Base-by-base conservation (phyloP, 495 filamentous ascomycete species). In the Annulohypoxylon maeteangense region DNA sequence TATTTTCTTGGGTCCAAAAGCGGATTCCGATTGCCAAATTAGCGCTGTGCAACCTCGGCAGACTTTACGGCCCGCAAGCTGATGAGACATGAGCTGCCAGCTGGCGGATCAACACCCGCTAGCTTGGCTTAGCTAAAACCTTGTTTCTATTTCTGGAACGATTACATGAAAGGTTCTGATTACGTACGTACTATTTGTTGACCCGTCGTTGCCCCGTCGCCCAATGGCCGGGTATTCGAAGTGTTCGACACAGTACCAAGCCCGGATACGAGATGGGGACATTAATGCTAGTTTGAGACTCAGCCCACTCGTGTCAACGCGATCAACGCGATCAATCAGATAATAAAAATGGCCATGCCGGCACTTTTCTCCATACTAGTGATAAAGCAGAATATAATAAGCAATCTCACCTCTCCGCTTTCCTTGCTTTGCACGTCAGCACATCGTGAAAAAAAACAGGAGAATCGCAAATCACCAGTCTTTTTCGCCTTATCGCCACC, bases 181-280 rank as follows among this genome's bases (percentile, higher is more conserved):
- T 56, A n/a, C n/a, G n/a, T n/a, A n/a, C n/a, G n/a, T n/a, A n/a
- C n/a, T n/a, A n/a, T 65, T 55, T n/a, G 38, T 31, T 56, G 62
- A 44, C 23, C 62, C 45, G 18, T 50, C 47, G 57, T 67, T 67
- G 56, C 48, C 65, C 20, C 31, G 50, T 42, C 50, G 50, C 44
- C 66, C 25, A 56, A 53, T 60, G 4, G 55, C 25, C 36, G 47
- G 31, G 10, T 40, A 56, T n/a, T 48, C 38, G 34, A 62, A 20
- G 44, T 31, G 14, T 38, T 40, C 31, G 4, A 32, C 6, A 10
- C 16, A 4, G 48, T 66, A 36, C 62, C 51, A 65, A 44, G 55
- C n/a, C 42, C 22, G 22, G 32, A 68, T 68, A 68, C 66, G 66
- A 68, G 66, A 68, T 68, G 58, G 48, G 27, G 57, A 53, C 16